Base-by-base conservation (phyloP, 495 filamentous ascomycete species). In the Penicillium arizonense region DNA sequence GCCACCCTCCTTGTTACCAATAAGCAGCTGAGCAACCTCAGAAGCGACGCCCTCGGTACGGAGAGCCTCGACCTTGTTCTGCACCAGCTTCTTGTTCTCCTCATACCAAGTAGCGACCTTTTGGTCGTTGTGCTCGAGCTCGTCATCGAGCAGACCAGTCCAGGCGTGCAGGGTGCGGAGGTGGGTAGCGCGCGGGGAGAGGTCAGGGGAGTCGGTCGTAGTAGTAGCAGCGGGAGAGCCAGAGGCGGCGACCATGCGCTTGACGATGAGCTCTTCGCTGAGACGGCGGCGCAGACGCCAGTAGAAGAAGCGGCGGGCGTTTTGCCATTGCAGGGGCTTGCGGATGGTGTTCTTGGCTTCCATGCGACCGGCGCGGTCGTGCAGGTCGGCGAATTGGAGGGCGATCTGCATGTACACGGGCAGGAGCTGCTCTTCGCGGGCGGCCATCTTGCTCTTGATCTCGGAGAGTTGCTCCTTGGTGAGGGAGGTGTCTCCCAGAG, bases 301-400 rank as follows among this genome's bases (percentile, higher is more conserved):
- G 86, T 97, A 98, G 84, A 98, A 97, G 89, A 96, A 98, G 65
- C 95, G 90, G 57, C 94, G 86, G 41, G 93, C 87, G 55, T 96
- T 85, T 68, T 84, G 80, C 95, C 92, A 98, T 64, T 83, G 79
- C 14, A 98, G 80, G 2, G 87, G 74, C 54, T 84, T 78, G 47
- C 95, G 90, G 65, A 98, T 97, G 57, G 87, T 86, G 51, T 90
- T 87, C 85, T 98, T 98, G 70, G 94, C 94, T 71, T 95, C 79
- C 94, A 98, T 97, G 72, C 94, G 89, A 46, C 94, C 95, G 43
- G 94, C 88, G 32, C 95, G 92, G 70, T 98, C 94, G 75, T 98
- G 94, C 47, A 98, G 83, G 69, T 98, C 94, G 47, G 94, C 91
- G 61, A 96, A 98, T 67, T 98, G 94, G 26, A 96, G 73, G 34